phyloP scores from a whole-genome alignment of 163 green algal genomes.

The Smithsoniella earleae region DNA sequence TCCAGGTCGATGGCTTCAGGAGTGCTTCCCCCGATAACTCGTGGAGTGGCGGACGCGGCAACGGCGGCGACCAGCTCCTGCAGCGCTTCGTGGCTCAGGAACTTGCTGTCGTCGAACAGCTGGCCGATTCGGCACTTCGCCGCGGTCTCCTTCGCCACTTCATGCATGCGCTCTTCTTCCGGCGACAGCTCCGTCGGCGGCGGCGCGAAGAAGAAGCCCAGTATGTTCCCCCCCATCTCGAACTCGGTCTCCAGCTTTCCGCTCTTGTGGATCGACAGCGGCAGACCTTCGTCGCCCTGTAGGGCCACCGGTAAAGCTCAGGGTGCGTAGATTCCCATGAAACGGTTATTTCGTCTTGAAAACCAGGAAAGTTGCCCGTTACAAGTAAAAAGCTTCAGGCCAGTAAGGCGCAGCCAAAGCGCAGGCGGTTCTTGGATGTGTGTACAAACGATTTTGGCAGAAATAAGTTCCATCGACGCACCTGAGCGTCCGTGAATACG shows the following conservation, averaged over 20 bases:
- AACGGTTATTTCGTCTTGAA: no score
- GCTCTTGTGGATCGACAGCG: not conserved
- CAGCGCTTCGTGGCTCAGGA: not conserved
- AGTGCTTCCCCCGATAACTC: not conserved
- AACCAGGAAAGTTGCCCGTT: no score
- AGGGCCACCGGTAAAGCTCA: not conserved
- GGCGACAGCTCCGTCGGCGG: not conserved
- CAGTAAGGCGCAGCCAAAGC: no score
- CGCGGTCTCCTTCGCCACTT: not conserved
- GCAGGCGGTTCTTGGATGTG: no score
- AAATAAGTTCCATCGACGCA: no score
- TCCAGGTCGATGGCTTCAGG: not conserved
- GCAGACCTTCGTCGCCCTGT: conserved; percentile 13
- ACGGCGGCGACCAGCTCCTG: conserved; percentile 4
- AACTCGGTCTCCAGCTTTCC: not conserved
- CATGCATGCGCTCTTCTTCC: not conserved
- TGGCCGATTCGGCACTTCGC: conserved; percentile 1
- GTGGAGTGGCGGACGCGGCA: not conserved
- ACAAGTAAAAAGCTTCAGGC: no score
- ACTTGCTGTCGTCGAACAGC: conserved; percentile 28
- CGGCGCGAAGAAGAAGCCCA: conserved; percentile 16
- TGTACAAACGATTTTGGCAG: no score
- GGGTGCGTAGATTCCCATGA: no score
- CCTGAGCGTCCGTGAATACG: conserved; percentile 18
- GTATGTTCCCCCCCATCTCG: not conserved